These are phyloP conservation scores for Seminavis robusta DNA, from an alignment of 108 stramenopile genomes.

Conservation along the genomic window DNA sequence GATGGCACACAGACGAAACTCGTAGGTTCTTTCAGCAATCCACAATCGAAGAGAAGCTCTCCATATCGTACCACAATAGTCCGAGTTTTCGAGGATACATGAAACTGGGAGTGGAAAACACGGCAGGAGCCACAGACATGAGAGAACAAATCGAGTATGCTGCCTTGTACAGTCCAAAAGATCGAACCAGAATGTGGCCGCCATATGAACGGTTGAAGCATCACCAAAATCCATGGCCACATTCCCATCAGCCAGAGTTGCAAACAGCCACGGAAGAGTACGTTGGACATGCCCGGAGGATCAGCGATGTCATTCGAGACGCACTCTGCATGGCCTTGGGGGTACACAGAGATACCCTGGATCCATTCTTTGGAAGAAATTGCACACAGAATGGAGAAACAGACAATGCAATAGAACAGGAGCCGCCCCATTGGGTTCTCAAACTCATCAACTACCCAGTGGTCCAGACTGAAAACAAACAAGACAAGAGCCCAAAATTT, in stretches of 20 bases:
- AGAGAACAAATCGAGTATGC: slow-evolving; percentile 72
- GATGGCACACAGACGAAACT: slow-evolving; percentile 39
- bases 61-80: slow-evolving; percentile 54
- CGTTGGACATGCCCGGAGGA: slow-evolving; percentile 25
- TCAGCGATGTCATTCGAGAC: slow-evolving; percentile 47
- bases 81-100: slow-evolving; percentile 60
- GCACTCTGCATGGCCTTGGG: slow-evolving; percentile 51
- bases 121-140: slow-evolving; percentile 56
- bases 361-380: slow-evolving; percentile 14
- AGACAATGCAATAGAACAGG: slow-evolving; percentile 11
- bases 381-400: slow-evolving; percentile 9
- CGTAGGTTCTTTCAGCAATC: slow-evolving; percentile 47
- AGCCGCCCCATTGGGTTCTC: slow-evolving; percentile 56
- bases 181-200: not conserved
- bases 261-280: slow-evolving; percentile 32
- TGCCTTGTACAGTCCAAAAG: slow-evolving; percentile 18
- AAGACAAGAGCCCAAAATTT: slow-evolving; percentile 10
- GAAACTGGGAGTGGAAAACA: slow-evolving; percentile 70
- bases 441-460: slow-evolving; percentile 67
- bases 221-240: slow-evolving; percentile 55
- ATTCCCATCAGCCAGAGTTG: slow-evolving; percentile 37
- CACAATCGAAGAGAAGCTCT: slow-evolving; percentile 44
- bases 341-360: slow-evolving; percentile 24
- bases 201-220: slow-evolving; percentile 45
- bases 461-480: not conserved